Conservation (phyloP, 768 basidiomycete species). For the Pholiota conissans region DNA sequence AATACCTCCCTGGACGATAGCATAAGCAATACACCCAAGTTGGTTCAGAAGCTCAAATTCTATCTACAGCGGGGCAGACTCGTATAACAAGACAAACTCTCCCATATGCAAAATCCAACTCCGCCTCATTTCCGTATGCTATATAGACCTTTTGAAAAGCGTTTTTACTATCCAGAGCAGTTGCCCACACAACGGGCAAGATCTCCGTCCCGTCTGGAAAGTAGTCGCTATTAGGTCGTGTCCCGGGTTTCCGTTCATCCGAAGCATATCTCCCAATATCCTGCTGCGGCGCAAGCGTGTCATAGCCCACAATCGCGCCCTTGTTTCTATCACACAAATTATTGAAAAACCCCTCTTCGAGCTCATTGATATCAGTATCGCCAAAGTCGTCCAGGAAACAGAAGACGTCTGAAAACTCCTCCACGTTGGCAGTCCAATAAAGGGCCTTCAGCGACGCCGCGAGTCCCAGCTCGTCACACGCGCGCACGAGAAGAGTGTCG, state of each 20-base stretch:
- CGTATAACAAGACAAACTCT: background rate
- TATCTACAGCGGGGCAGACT: background rate
- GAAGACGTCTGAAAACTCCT: background rate
- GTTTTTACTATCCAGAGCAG: background rate
- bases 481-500: background rate
- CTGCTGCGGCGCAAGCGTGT: too few species aligned
- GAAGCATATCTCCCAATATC: too few species aligned
- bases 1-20: too few species aligned
- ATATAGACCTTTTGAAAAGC: background rate
- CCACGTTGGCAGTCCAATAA: background rate
- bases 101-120: background rate
- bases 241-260: too few species aligned
- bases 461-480: background rate
- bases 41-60: too few species aligned
- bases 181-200: background rate
- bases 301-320: background rate
- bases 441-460: background rate
- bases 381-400: background rate
- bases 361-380: background rate
- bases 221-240: background rate
- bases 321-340: background rate
- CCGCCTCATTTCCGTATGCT: background rate
- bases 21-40: too few species aligned
- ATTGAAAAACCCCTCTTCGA: background rate
- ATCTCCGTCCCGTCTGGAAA: background rate